Conservation (phyloP, 2,329 filamentous ascomycete species). For the Diaporthe eres region DNA sequence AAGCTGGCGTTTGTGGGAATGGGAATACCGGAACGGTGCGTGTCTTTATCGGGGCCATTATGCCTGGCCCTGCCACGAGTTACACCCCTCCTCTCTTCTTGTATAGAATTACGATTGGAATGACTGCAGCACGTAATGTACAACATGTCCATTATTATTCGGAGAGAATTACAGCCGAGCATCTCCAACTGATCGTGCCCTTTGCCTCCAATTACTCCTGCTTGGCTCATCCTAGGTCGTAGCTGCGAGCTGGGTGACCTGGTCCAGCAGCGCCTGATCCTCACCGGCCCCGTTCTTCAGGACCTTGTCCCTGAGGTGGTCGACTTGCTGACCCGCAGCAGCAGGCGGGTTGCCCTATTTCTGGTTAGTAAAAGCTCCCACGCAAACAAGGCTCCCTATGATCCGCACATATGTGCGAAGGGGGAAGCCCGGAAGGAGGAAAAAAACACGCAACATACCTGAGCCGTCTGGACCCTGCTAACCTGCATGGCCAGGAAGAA, state of each 20-base stretch:
- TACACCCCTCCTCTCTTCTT: slow-evolving; percentile 35
- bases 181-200: neutral
- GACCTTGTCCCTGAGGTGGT: slow-evolving; percentile 71
- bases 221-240: slow-evolving; percentile 7
- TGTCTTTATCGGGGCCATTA: slow-evolving; percentile 14
- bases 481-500: slow-evolving; percentile 74
- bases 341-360: slow-evolving; percentile 63
- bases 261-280: slow-evolving; percentile 62
- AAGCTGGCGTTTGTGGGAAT: slow-evolving; percentile 37
- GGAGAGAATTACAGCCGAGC: neutral
- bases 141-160: slow-evolving; percentile 23
- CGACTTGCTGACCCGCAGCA: slow-evolving; percentile 63
- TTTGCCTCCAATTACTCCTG: neutral
- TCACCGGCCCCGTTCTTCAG: slow-evolving; percentile 67
- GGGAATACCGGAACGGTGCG: slow-evolving; percentile 34
- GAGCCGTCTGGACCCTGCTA: slow-evolving; percentile 70
- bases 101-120: slow-evolving; percentile 32
- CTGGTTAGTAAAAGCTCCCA: neutral
- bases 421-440: neutral
- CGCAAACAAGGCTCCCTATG: neutral
- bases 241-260: slow-evolving; percentile 61
- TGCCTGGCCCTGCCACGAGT: slow-evolving; percentile 9
- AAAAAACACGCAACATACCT: slow-evolving; percentile 2
- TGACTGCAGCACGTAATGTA: slow-evolving; percentile 25
- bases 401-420: neutral